A percentile compares a stretch with the other conserved stretches of the same genome.
These are phyloP conservation scores for Mytilinidion resinicola DNA, from an alignment of 495 filamentous ascomycete genomes.

Conservation along the genomic window DNA sequence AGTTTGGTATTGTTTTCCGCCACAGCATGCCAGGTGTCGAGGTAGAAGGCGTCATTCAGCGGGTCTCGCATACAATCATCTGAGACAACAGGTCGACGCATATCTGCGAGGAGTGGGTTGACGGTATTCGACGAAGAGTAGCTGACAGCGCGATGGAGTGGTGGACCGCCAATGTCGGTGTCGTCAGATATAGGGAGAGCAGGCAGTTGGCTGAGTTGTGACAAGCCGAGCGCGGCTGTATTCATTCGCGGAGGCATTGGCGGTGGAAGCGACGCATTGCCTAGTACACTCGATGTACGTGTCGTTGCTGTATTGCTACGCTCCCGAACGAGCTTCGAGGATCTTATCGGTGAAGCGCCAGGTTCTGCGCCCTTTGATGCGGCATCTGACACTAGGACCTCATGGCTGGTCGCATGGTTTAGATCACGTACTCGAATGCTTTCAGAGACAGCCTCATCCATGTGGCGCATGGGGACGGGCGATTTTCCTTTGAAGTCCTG, in stretches of 20 bases:
- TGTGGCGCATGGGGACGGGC: constrained; percentile 58
- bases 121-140: constrained; percentile 39
- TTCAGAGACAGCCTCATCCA: constrained; percentile 49
- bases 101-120: constrained; percentile 57
- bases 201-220: constrained; percentile 59
- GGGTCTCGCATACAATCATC: constrained; percentile 77
- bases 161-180: constrained; percentile 70
- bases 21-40: constrained; percentile 80
- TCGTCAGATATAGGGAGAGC: constrained; percentile 63
- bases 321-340: constrained; percentile 3
- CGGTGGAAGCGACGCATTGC: constrained; percentile 46
- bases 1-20: constrained; percentile 93
- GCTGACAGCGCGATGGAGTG: constrained; percentile 43
- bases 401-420: constrained; percentile 48
- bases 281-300: constrained; percentile 19
- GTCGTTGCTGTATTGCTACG: constrained; percentile 19
- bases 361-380: constrained; percentile 57
- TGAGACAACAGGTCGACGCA: constrained; percentile 57
- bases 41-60: constrained; percentile 71
- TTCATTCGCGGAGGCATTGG: constrained; percentile 46
- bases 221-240: constrained; percentile 51
- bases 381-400: constrained; percentile 58
- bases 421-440: constrained; percentile 60
- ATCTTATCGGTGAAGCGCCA: constrained; percentile 2
- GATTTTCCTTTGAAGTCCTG: constrained; percentile 75